Evolutionary conservation across 148 eudicot species (phyloP).

Genomic region (Tetragonia tetragonoides): DNA sequence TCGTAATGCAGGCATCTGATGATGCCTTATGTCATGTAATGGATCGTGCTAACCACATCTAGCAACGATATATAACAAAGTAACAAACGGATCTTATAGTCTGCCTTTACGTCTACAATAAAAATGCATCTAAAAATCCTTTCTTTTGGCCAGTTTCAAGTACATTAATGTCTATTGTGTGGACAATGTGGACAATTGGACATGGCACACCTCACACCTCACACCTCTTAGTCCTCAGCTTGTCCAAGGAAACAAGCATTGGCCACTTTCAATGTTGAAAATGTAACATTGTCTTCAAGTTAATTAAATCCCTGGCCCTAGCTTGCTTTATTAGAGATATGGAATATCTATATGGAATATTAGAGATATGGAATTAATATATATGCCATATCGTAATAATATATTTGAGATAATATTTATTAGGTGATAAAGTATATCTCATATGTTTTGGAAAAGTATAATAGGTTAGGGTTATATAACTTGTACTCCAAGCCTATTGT

Average conservation of each 20-base stretch:
- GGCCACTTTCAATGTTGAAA: not conserved
- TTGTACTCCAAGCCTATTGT: too few relatives aligned
- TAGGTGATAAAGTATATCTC: too few relatives aligned
- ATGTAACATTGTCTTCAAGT: not conserved
- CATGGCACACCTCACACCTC: not conserved
- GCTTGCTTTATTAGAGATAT: too few relatives aligned
- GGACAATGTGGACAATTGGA: conserved; percentile 5
- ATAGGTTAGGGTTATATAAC: too few relatives aligned
- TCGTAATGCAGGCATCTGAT: not conserved
- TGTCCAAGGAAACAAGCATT: not conserved
- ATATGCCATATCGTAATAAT: too few relatives aligned
- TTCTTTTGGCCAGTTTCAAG: not conserved
- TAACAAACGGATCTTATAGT: conserved; percentile 6
- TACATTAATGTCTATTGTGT: conserved; percentile 10
- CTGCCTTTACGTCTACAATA: conserved; percentile 12
- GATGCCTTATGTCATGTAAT: conserved; percentile 6
- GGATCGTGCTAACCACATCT: not conserved
- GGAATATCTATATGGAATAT: too few relatives aligned
- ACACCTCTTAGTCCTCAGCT: not conserved
- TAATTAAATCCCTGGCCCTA: too few relatives aligned
- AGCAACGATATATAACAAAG: not conserved
- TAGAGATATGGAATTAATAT: too few relatives aligned
- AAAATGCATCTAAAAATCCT: not conserved
- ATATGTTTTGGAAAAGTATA: too few relatives aligned
- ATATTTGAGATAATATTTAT: too few relatives aligned